Conservation (phyloP, 1,284 basidiomycete species). For the Ustilago cynodontis region DNA sequence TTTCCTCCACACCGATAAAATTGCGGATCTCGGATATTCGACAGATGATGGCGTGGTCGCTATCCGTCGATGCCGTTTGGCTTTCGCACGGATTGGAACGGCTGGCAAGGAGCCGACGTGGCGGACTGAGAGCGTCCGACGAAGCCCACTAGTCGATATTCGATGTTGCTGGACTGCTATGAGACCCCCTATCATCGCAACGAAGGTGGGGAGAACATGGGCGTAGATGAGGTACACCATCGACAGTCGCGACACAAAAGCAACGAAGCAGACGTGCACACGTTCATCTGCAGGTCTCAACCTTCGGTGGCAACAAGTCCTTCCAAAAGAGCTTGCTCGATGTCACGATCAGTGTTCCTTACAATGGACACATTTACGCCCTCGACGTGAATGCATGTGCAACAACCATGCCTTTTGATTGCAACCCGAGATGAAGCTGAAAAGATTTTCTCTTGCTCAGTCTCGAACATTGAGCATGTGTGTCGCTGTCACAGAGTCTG, state of each 20-base stretch:
- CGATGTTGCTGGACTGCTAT: neutral
- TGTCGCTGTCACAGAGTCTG: neutral
- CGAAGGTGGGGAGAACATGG: neutral
- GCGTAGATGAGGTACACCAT: neutral
- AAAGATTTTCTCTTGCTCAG: neutral
- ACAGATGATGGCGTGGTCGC: neutral
- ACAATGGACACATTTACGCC: too few relatives aligned
- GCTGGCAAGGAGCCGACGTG: neutral
- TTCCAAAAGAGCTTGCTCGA: neutral
- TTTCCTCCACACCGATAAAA: slow-evolving; percentile 6
- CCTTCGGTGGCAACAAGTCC: neutral
- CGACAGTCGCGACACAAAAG: neutral
- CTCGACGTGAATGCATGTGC: too few relatives aligned
- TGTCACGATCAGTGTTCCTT: too few relatives aligned
- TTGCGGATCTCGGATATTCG: slow-evolving; percentile 14
- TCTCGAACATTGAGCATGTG: neutral
- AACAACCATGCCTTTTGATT: neutral
- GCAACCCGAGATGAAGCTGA: neutral
- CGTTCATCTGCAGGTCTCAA: neutral
- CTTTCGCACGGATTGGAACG: neutral
- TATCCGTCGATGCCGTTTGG: neutral
- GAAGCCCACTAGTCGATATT: neutral
- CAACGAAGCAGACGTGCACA: neutral
- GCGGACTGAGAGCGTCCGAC: neutral
- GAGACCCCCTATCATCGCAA: neutral